Evolutionary conservation across 1,284 basidiomycete genomes (phyloP).

Genomic region (Microbotryum scabiosae): DNA sequence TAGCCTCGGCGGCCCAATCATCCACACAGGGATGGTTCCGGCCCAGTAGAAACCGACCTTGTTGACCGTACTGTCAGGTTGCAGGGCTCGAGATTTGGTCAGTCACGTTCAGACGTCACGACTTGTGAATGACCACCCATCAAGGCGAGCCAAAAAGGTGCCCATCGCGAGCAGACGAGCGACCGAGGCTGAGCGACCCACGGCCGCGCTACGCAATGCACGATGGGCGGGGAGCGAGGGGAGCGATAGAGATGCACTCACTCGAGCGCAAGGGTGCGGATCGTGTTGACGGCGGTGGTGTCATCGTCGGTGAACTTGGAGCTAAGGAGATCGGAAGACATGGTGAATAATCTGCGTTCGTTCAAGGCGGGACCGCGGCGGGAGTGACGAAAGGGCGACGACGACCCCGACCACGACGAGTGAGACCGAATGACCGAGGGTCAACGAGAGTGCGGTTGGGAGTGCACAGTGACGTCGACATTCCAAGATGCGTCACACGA

Average conservation of each 20-base stretch:
- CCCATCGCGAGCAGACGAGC: background rate
- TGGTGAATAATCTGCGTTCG: background rate
- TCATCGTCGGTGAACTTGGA: slow-evolving; percentile 25
- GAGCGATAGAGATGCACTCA: slow-evolving; percentile 32
- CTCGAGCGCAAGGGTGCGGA: slow-evolving; percentile 62
- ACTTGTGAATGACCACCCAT: background rate
- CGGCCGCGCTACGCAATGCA: background rate
- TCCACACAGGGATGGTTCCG: background rate
- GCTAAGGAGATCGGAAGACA: background rate
- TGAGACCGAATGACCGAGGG: background rate
- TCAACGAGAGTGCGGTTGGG: background rate
- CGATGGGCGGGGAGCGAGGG: slow-evolving; percentile 43
- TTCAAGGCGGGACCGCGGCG: background rate
- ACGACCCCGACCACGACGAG: background rate
- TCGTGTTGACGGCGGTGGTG: slow-evolving; percentile 52
- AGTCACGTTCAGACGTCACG: too few species aligned
- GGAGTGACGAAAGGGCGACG: background rate
- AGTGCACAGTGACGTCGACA: background rate
- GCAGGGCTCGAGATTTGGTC: too few species aligned
- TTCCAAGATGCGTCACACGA: too few species aligned
- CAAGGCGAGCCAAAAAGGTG: background rate
- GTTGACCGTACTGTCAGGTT: slow-evolving; percentile 28
- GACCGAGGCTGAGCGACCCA: background rate
- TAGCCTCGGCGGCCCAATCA: background rate
- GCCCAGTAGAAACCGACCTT: slow-evolving; percentile 11